Base-by-base conservation (phyloP, 1,284 basidiomycete species). In the Omphalotus olearius region DNA sequence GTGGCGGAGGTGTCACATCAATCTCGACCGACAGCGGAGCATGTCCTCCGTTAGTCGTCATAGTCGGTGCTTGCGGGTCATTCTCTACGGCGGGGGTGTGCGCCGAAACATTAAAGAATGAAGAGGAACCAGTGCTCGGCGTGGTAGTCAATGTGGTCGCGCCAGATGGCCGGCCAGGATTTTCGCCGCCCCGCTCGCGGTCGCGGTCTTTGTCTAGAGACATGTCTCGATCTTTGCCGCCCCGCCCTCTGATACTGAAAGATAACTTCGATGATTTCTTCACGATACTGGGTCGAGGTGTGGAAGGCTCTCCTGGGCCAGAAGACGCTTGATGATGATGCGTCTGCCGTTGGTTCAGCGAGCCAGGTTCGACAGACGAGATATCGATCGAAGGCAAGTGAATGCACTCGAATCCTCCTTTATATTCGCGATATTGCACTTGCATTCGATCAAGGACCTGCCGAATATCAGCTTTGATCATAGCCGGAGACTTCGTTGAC, bases 361-460 rank as follows among this genome's bases (percentile, higher is more conserved):
- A 37, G 7, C 50, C 60, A 6, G 66, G 59, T 47, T 75, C 76
- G 30, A 93, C 76, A 30, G 88, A 88, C 4, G 85, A 77, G 7
- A 96, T 70, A 66, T 96, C 93, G 65, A 98, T 96, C 23, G 91
- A 93, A 0, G 96, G 96, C 46, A 91, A 72, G 66, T 98, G 94
- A 20, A 96, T 88, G 69, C 96, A 99, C 67, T 98, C 96, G 66
- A 95, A 99, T 0, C 96, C 96, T 51, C 84, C 80, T 66, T 86
- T 89, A 61, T 85, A 93, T 66, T 95, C 91, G 37, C 92, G 82
- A 67, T 96, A 93, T 67, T 93, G 92, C 45, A 99, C 88, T 55
- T 95, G 93, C 80, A 98, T 92, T 44, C 93, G 82, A 60, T 96
- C 91, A 39, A 99, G 76, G 1, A 98, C 93, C 14, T 84, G 82